Evolutionary conservation across 768 basidiomycete genomes (phyloP), one percentile per base, ranked within the genome.

Genomic region (Boletales sp.): DNA sequence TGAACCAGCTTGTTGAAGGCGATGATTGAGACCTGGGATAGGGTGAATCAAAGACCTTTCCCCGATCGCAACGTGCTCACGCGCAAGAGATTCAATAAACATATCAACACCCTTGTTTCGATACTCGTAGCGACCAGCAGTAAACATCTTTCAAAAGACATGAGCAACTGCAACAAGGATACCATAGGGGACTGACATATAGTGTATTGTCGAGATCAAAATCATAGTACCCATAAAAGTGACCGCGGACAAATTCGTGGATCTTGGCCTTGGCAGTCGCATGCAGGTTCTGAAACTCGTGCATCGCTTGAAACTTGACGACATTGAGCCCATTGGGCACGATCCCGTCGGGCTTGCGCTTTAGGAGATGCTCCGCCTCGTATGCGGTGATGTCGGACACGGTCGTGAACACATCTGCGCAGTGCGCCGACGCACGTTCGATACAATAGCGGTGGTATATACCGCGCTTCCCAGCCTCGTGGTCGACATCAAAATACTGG

Each of bases 21-120:
- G 78, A 63, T 76, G 73, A 66, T 88, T 88, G 45, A 88, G 74
- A 50, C 73, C 73, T 74, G 46, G 25, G 25, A 28, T 28, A 28
- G 25, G 25, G 25, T 28, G 25, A 28, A 28, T 28, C 25, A 6
- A 28, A 28, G 6, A 4, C 25, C 25, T 28, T 28, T 7, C 25
- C 37, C 12, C 13, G 10, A 33, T 19, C 25, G n/a, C 25, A 33
- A 41, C 65, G 40, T 18, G 69, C 80, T 41, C 57, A 83, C 95
- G 90, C 28, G 95, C 96, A 49, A 99, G 82, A 15, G 87, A 80
- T 72, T 99, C 96, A 58, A 99, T 95, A 68, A 97, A 99, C 95
- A 99, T 96, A 66, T 99, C 96, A 30, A 98, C 94, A 49, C 96
- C 96, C 75, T 99, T 99, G 76, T 99, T 99, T 37, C 96, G 81